Evolutionary conservation across 352 stramenopile species (phyloP).

Genomic region (Phytophthora tubulina): DNA sequence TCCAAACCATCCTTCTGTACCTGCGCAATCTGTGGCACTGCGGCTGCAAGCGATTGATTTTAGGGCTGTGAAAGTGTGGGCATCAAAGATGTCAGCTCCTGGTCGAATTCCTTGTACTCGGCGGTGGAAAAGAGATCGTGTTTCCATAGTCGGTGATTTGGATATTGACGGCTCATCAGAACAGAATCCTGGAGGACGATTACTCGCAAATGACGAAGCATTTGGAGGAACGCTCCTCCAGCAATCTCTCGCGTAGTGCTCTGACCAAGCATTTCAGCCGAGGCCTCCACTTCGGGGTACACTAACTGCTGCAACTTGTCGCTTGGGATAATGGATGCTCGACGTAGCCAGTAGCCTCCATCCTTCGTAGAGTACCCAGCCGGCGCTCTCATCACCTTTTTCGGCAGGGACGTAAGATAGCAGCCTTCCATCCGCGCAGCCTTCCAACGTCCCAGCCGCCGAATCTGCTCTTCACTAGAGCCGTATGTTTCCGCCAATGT

Average conservation of each 20-base stretch:
- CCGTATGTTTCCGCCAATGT: slow-evolving; percentile 4
- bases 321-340: background rate
- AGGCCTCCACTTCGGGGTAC: background rate
- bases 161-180: background rate
- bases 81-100: too few species aligned
- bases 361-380: background rate
- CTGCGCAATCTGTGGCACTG: too few species aligned
- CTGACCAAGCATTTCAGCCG: background rate
- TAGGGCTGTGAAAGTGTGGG: too few species aligned
- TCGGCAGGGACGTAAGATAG: background rate
- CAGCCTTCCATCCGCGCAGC: slow-evolving; percentile 1
- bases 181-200: slow-evolving; percentile 5
- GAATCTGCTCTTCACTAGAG: slow-evolving; percentile 6
- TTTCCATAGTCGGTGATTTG: slow-evolving; percentile 14
- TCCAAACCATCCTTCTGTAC: background rate
- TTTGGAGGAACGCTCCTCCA: slow-evolving; percentile 2
- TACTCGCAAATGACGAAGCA: slow-evolving; percentile 7
- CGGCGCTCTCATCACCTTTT: slow-evolving; percentile 7
- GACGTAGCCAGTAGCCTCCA: background rate
- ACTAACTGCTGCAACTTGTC: background rate
- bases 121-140: background rate
- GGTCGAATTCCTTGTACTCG: background rate
- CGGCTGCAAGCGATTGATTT: too few species aligned
- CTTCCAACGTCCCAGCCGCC: background rate
- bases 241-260: background rate